Conservation (phyloP, 371 early-diverging fungal genomes). For the Basidiobolus meristosporus region DNA sequence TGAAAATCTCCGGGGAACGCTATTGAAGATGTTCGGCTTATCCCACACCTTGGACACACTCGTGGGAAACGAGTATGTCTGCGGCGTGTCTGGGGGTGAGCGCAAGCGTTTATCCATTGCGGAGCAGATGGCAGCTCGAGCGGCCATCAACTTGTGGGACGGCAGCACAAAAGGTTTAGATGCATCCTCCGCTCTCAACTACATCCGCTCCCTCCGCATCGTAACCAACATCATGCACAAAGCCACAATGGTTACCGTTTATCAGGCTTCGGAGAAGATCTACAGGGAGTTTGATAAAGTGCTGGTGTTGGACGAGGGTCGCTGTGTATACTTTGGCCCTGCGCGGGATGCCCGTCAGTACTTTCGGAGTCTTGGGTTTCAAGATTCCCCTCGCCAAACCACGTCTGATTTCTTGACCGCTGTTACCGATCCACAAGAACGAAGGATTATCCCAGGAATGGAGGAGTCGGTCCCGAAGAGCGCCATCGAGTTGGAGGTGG, state of each 20-base stretch:
- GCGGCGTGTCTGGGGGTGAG: constrained; percentile 56
- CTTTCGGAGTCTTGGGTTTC: constrained; percentile 29
- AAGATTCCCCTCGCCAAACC: constrained; percentile 35
- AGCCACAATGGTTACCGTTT: constrained; percentile 27
- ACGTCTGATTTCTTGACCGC: constrained; percentile 51
- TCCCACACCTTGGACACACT: constrained; percentile 35
- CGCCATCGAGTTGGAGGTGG: constrained; percentile 12
- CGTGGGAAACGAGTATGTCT: constrained; percentile 47
- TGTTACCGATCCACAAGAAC: constrained; percentile 26
- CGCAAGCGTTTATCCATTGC: constrained; percentile 56
- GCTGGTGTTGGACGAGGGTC: constrained; percentile 35
- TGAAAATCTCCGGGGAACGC: constrained; percentile 16
- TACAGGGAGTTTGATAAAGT: constrained; percentile 44
- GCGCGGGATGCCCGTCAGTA: constrained; percentile 21
- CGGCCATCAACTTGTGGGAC: constrained; percentile 46
- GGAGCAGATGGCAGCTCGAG: constrained; percentile 47
- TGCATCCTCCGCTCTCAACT: constrained; percentile 55
- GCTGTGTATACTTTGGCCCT: constrained; percentile 39
- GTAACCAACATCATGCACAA: constrained; percentile 29
- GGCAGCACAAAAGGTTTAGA: constrained; percentile 71
- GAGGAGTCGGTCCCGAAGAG: constrained; percentile 15
- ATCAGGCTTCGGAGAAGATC: constrained; percentile 43
- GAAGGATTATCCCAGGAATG: constrained; percentile 17
- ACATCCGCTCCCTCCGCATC: constrained; percentile 31
- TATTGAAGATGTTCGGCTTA: constrained; percentile 27